Evolutionary conservation across 768 basidiomycete genomes (phyloP).

Genomic region (Leccinum subtestaceum): DNA sequence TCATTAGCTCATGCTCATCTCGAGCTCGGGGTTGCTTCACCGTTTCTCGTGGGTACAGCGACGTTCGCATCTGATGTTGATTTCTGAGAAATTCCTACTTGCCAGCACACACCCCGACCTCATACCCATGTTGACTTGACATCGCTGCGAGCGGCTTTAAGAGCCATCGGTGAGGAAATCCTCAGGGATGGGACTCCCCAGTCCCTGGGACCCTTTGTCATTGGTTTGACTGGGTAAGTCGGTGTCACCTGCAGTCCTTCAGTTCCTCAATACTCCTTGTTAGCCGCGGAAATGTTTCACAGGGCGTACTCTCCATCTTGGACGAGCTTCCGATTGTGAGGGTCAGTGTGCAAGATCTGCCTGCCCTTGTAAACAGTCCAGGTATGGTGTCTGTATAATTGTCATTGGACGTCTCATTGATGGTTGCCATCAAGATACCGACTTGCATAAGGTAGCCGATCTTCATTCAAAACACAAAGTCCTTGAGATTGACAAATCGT

Average conservation of each 20-base stretch:
- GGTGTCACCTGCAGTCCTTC: neutral
- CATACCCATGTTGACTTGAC: slow-evolving; percentile 64
- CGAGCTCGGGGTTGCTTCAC: slow-evolving; percentile 74
- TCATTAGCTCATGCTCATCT: slow-evolving; percentile 78
- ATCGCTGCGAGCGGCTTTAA: slow-evolving; percentile 51
- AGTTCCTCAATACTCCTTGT: neutral
- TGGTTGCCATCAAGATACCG: slow-evolving; percentile 40
- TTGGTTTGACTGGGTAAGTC: slow-evolving; percentile 78
- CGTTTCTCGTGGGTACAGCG: slow-evolving; percentile 63
- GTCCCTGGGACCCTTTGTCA: slow-evolving; percentile 71
- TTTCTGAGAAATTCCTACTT: neutral
- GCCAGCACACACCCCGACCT: slow-evolving; percentile 70
- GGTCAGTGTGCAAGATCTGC: slow-evolving; percentile 56
- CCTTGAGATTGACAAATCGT: neutral
- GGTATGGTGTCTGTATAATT: slow-evolving; percentile 34
- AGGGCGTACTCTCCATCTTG: slow-evolving; percentile 73
- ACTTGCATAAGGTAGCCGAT: slow-evolving; percentile 50
- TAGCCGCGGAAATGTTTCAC: slow-evolving; percentile 79
- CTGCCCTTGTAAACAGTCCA: slow-evolving; percentile 49
- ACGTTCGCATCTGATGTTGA: neutral
- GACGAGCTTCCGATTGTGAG: slow-evolving; percentile 63
- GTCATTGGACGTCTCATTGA: slow-evolving; percentile 2
- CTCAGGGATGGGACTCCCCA: slow-evolving; percentile 53
- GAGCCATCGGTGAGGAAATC: slow-evolving; percentile 57
- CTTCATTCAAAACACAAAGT: neutral